Evolutionary conservation across 179 eudicot species (phyloP), one percentile per base, ranked within the genome.

Genomic region (Nepenthes alata): DNA sequence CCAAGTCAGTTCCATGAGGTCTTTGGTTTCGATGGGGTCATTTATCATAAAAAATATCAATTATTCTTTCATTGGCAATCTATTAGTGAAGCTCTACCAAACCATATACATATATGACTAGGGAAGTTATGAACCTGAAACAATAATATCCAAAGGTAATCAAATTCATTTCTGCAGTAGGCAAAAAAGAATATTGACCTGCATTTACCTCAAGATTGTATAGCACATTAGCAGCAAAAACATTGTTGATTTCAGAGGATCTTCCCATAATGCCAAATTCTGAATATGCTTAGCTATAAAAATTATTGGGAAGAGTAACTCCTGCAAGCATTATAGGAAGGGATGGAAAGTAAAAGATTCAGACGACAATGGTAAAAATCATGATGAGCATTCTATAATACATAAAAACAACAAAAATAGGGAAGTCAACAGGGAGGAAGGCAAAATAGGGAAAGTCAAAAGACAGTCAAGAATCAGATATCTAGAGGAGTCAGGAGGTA

Each of bases 211-310:
- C 53, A 70, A 61, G 65, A 81, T 73, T 50, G 66, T 55, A 65
- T 81, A 89, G 85, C 85, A 66, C 56, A 66, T 55, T 62, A 87
- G 41, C 70, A 81, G 66, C 74, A 87, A 39, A 80, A 87, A 84
- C 15, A 75, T 34, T 37, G 82, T 60, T 53, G 96, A 87, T 67
- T 75, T 87, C 44, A 68, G 66, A 62, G 96, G 96, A 55, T 85
- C 80, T 72, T 81, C 79, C 96, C 96, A 89, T 47, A 91, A 77
- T 65, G 84, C 85, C 81, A 84, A 69, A 55, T 44, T 48, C 58
- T 81, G 80, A 68, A 87, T 70, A 60, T 68, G 65, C 51, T 66
- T 69, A 50, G 72, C 70, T 58, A 72, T 65, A 50, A 71, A 61
- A 51, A 81, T 67, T 55, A 80, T 50, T 13, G 95, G 95, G 61